phyloP scores from a whole-genome alignment of 495 filamentous ascomycete genomes.

The Penicillium samsonianum region DNA sequence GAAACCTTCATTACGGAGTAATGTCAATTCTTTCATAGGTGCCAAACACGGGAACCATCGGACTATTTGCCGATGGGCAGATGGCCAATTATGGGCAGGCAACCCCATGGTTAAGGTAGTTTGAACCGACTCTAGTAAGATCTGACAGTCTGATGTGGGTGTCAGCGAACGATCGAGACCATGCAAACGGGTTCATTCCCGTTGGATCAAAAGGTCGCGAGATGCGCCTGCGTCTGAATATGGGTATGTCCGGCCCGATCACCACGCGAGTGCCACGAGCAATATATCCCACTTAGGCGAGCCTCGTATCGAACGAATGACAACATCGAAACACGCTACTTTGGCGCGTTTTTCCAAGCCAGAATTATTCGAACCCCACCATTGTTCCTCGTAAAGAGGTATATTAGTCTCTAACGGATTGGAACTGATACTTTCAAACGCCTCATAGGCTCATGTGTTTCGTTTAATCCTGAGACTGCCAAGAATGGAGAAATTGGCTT shows the following conservation, averaged over 20 bases:
- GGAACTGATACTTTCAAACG: conserved; percentile 14
- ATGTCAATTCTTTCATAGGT: background rate
- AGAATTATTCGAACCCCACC: conserved; percentile 17
- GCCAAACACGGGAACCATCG: conserved; percentile 4
- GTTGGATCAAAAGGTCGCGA: conserved; percentile 18
- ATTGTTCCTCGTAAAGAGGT: conserved; percentile 4
- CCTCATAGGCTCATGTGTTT: conserved; percentile 19
- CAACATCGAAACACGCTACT: background rate
- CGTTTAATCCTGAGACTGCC: conserved; percentile 11
- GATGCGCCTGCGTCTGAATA: conserved; percentile 4
- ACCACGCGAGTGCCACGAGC: conserved; percentile 13
- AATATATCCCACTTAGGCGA: conserved; percentile 8
- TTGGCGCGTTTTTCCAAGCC: background rate
- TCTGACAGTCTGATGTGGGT: conserved; percentile 18
- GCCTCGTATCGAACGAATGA: conserved; percentile 11
- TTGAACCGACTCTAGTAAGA: conserved; percentile 8
- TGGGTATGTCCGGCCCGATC: conserved; percentile 9
- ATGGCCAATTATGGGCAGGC: conserved; percentile 18
- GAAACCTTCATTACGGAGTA: background rate
- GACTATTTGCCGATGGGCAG: conserved; percentile 17
- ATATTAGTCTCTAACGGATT: background rate
- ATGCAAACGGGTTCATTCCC: conserved; percentile 5
- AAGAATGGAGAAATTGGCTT: conserved; percentile 14
- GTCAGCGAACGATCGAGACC: conserved; percentile 25
- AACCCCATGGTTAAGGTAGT: conserved; percentile 9